Evolutionary conservation across 2,329 filamentous ascomycete species (phyloP), one percentile per base, ranked within the genome.

Genomic region (Alternaria gansuensis): DNA sequence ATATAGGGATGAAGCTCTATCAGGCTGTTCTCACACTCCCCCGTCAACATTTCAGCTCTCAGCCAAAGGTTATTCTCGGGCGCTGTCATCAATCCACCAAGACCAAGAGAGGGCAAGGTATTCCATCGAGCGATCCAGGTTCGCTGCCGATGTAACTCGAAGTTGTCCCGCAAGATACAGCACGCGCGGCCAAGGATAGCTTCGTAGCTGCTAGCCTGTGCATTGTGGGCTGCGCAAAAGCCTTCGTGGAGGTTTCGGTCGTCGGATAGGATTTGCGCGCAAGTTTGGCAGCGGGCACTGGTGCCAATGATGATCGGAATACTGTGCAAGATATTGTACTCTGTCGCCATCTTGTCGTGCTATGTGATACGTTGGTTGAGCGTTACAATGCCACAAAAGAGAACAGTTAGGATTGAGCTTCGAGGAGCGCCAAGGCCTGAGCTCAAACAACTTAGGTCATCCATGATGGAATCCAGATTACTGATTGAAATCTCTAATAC

Each of bases 1-100:
- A 46, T 23, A 17, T 28, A n/a, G n/a, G 13, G 23, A 28, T 11
- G 13, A 13, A 51, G 9, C 23, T 51, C 34, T 5, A 29, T 14
- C 36, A 51, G n/a, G 13, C 49, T 51, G 11, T 10, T 17, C 36
- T 51, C 49, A 14, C 49, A 51, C 24, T 29, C 5, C 17, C 29
- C 13, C 14, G 11, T 17, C 14, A 37, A 21, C 14, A 39, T 24
- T 29, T 31, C 29, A 8, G 37, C 17, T 23, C 21, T 28, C 14
- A 17, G 36, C 36, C 36, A 39, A 39, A 39, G 36, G 36, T 9
- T 17, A 39, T 39, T 17, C 36, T 39, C n/a, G 21, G 36, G 21
- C 36, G 49, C 13, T 21, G 14, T 34, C 28, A 17, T 3, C 36
- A 10, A 4, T 21, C n/a, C 36, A 39, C 36, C 9, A n/a, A 39